Conservation (phyloP, 805 yeast genomes). For the Maudiozyma turicensis region DNA sequence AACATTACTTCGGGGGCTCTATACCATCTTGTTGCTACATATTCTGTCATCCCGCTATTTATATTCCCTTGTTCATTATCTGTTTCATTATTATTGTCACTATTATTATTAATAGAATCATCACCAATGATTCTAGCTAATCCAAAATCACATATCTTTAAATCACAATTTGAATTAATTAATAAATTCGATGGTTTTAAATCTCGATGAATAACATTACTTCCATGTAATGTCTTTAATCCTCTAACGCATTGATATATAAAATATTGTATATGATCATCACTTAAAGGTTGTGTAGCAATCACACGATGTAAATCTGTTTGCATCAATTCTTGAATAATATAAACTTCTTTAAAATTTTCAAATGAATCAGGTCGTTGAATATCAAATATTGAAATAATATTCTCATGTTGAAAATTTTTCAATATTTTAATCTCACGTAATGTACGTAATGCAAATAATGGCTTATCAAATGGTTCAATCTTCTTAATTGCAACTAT, state of each 20-base stretch:
- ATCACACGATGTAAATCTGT: conserved; percentile 79
- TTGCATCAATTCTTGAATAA: conserved; percentile 82
- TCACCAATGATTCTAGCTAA: conserved; percentile 47
- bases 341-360: conserved; percentile 74
- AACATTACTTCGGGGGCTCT: conserved; percentile 97
- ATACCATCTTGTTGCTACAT: conserved; percentile 97
- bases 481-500: conserved; percentile 94
- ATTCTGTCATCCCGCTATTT: conserved; percentile 64
- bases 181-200: conserved; percentile 82
- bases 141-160: conserved; percentile 92
- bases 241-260: conserved; percentile 87
- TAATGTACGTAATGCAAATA: conserved; percentile 81
- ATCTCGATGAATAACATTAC: conserved; percentile 91
- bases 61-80: conserved; percentile 8
- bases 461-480: conserved; percentile 80
- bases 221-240: conserved; percentile 80
- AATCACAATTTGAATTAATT: conserved; percentile 85
- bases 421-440: conserved; percentile 82
- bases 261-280: conserved; percentile 91
- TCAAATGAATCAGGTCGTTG: conserved; percentile 75
- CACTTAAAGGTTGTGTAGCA: conserved; percentile 70
- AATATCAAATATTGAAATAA: conserved; percentile 79
- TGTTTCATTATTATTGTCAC: conserved; percentile 21
- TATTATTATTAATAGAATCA: conserved; percentile 6
- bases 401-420: conserved; percentile 90